Percentiles rank a stretch among this genome's conserved stretches.
phyloP scores from a whole-genome alignment of 78 protist genomes.

The Dictyostelium intermedium region DNA sequence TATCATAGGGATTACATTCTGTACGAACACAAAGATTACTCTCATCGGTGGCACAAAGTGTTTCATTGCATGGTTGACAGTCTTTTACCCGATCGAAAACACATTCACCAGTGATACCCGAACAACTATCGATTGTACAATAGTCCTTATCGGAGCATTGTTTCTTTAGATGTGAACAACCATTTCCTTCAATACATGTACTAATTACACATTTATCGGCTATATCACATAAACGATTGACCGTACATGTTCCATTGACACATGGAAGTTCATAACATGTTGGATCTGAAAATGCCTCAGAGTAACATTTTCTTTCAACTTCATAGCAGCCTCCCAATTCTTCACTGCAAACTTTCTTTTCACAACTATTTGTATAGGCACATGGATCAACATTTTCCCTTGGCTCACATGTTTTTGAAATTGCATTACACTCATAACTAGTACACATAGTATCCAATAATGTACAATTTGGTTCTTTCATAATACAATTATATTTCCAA shows the following conservation, averaged over 20 bases:
- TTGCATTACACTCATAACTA: neutral
- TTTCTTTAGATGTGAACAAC: neutral
- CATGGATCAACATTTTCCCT: neutral
- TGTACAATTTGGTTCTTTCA: conserved; percentile 9
- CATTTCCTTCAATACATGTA: conserved; percentile 24
- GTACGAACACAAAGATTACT: neutral
- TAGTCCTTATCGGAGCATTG: conserved; percentile 19
- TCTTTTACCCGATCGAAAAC: neutral
- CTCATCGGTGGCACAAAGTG: neutral
- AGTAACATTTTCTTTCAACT: neutral
- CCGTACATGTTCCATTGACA: neutral
- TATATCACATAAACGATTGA: conserved; percentile 33
- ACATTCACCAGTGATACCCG: conserved; percentile 16
- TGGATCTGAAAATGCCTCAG: neutral
- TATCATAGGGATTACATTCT: conserved; percentile 42
- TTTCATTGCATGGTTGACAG: conserved; percentile 7
- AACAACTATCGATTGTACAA: conserved; percentile 49
- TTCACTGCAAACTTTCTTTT: neutral
- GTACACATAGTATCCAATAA: neutral
- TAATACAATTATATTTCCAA: neutral
- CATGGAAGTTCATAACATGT: neutral
- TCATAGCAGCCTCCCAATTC: conserved; percentile 22
- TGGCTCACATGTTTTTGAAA: neutral
- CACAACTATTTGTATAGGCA: neutral
- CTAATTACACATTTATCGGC: conserved; percentile 6